Conservation (phyloP, 768 basidiomycete genomes). For the Epithele typhae region DNA sequence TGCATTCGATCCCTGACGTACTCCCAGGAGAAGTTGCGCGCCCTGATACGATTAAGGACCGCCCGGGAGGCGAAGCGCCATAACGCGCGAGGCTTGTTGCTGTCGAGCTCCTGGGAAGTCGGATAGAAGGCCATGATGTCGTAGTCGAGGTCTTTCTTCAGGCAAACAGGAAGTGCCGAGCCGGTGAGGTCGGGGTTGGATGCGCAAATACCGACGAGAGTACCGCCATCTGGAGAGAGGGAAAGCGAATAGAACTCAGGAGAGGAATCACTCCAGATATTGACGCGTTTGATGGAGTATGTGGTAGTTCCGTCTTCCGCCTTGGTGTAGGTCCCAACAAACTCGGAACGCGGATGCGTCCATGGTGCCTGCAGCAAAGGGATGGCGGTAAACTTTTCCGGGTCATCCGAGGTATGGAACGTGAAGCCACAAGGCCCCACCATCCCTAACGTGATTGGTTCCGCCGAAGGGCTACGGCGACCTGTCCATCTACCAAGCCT, state of each 20-base stretch:
- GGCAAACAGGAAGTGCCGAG: not conserved
- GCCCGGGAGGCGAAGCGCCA: slow-evolving; percentile 31
- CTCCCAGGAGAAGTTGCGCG: slow-evolving; percentile 25
- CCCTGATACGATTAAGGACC: slow-evolving; percentile 19
- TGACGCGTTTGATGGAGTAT: no score
- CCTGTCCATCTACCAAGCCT: not conserved
- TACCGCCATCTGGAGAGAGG: not conserved
- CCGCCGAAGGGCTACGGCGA: no score
- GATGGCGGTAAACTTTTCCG: no score
- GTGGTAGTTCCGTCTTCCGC: no score
- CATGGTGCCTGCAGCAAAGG: no score
- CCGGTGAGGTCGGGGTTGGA: not conserved
- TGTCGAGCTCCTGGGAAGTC: slow-evolving; percentile 14
- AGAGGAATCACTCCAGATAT: no score
- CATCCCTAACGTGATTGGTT: no score
- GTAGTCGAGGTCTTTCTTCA: slow-evolving; percentile 7
- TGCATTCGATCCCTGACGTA: slow-evolving; percentile 27
- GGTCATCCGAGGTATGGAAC: no score
- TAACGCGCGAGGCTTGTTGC: slow-evolving; percentile 22
- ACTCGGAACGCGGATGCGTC: no score
- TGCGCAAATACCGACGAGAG: not conserved
- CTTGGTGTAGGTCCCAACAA: no score
- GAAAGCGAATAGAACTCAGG: not conserved
- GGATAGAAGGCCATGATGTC: slow-evolving; percentile 27
- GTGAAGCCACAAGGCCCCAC: no score